Conservation (phyloP, 495 filamentous ascomycete genomes). For the Trichoderma reesei region DNA sequence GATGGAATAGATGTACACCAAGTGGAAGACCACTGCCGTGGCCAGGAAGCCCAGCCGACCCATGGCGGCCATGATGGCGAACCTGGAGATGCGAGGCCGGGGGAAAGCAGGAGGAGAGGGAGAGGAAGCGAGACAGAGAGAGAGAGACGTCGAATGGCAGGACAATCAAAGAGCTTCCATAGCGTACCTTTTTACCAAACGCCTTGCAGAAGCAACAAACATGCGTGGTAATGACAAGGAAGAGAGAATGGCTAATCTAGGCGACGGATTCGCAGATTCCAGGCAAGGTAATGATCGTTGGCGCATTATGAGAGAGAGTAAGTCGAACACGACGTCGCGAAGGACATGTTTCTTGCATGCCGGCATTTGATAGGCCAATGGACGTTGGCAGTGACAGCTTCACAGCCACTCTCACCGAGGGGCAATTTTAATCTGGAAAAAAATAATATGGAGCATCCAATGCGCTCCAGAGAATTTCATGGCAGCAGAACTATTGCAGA, state of each 20-base stretch:
- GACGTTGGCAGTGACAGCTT: not conserved
- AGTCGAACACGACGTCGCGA: not conserved
- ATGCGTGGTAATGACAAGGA: not conserved
- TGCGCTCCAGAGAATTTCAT: no score
- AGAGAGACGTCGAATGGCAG: not conserved
- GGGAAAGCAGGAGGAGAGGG: not conserved
- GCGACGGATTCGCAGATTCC: not conserved
- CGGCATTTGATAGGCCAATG: not conserved
- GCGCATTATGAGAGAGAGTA: not conserved
- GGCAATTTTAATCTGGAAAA: not conserved
- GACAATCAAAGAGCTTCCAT: not conserved
- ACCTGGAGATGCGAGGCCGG: not conserved
- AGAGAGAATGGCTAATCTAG: not conserved
- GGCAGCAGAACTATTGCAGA: no score
- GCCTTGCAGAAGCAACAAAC: not conserved
- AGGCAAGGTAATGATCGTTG: not conserved
- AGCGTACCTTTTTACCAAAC: not conserved
- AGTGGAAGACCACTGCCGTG: conserved; percentile 86
- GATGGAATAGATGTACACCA: conserved; percentile 92
- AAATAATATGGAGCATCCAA: not conserved
- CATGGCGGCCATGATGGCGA: conserved; percentile 58
- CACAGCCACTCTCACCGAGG: not conserved
- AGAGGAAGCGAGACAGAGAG: not conserved
- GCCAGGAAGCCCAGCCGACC: conserved; percentile 81
- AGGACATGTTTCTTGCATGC: not conserved